phyloP scores from a whole-genome alignment of 2,329 filamentous ascomycete species.

The Madurella mycetomatis region DNA sequence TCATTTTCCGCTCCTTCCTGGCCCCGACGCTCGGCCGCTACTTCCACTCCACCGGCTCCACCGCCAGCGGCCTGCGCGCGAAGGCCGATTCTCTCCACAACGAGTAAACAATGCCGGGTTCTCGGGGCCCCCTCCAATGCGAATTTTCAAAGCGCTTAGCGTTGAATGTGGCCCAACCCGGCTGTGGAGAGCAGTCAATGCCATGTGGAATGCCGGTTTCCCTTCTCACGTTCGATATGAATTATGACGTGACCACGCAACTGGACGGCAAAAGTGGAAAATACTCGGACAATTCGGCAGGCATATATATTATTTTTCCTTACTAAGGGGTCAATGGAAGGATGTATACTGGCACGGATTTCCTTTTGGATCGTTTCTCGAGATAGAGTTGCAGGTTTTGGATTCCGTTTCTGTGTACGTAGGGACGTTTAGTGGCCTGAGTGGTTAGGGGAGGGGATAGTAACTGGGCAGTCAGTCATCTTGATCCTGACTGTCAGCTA shows the following conservation, averaged over 20 bases:
- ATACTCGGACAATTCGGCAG: slow-evolving; percentile 14
- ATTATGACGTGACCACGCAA: slow-evolving; percentile 23
- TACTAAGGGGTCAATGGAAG: slow-evolving; percentile 2
- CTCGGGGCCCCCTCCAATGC: slow-evolving; percentile 5
- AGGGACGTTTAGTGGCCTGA: background rate
- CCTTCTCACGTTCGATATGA: slow-evolving; percentile 27
- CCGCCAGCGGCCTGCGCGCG: slow-evolving; percentile 80
- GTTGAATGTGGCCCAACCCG: slow-evolving; percentile 16
- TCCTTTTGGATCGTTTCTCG: slow-evolving; percentile 12
- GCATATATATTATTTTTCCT: slow-evolving; percentile 11
- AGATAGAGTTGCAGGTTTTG: slow-evolving; percentile 6
- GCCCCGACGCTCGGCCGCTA: slow-evolving; percentile 88
- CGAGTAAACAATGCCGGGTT: slow-evolving; percentile 45
- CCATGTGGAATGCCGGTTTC: slow-evolving; percentile 14
- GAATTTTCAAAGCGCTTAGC: slow-evolving; percentile 21
- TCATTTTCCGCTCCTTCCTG: slow-evolving; percentile 95
- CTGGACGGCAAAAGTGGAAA: slow-evolving; percentile 20
- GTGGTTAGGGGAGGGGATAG: background rate
- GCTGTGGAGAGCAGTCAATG: slow-evolving; percentile 2
- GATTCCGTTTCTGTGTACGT: background rate
- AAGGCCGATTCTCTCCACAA: slow-evolving; percentile 76
- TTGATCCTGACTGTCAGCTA: background rate
- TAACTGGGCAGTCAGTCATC: background rate
- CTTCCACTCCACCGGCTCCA: slow-evolving; percentile 68
- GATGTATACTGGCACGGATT: slow-evolving; percentile 16